Conservation (phyloP, 345 rosid genomes). For the Boechera divaricarpa region DNA sequence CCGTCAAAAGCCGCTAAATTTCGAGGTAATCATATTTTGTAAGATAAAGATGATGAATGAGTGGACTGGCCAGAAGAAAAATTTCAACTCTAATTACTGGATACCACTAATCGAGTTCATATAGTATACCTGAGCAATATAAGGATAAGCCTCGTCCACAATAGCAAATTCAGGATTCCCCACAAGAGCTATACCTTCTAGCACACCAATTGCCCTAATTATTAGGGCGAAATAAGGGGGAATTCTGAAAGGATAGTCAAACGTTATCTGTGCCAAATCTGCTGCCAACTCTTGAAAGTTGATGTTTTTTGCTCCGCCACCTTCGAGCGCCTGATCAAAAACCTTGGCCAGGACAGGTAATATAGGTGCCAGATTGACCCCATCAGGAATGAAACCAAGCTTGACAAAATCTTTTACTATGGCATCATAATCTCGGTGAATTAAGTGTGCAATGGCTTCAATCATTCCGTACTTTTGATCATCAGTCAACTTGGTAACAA, state of each 20-base stretch:
- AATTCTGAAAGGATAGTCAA: slow-evolving; percentile 97
- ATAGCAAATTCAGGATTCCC: slow-evolving; percentile 95
- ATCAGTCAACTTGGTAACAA: slow-evolving; percentile 90
- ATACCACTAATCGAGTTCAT: slow-evolving; percentile 11
- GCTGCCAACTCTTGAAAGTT: slow-evolving; percentile 97
- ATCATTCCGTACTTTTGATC: slow-evolving; percentile 99
- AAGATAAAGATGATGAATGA: not conserved
- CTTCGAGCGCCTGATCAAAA: slow-evolving; percentile 99
- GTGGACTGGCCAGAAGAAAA: slow-evolving; percentile 6
- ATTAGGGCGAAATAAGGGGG: slow-evolving; percentile 98
- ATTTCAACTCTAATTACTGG: not conserved
- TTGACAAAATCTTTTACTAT: slow-evolving; percentile 95
- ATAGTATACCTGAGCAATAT: slow-evolving; percentile 83
- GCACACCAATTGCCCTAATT: slow-evolving; percentile 94
- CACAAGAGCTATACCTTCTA: slow-evolving; percentile 96
- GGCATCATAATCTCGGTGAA: slow-evolving; percentile 88
- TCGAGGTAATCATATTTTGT: slow-evolving; percentile 15
- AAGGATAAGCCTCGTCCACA: slow-evolving; percentile 97
- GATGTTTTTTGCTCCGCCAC: slow-evolving; percentile 91
- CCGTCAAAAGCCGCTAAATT: slow-evolving; percentile 86
- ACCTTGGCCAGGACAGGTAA: slow-evolving; percentile 94
- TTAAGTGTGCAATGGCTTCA: slow-evolving; percentile 97
- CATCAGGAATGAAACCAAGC: slow-evolving; percentile 92
- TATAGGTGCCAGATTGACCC: slow-evolving; percentile 94
- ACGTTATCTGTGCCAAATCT: slow-evolving; percentile 95